Conservation (phyloP, 495 filamentous ascomycete species). For the Tuber umbilicatum region DNA sequence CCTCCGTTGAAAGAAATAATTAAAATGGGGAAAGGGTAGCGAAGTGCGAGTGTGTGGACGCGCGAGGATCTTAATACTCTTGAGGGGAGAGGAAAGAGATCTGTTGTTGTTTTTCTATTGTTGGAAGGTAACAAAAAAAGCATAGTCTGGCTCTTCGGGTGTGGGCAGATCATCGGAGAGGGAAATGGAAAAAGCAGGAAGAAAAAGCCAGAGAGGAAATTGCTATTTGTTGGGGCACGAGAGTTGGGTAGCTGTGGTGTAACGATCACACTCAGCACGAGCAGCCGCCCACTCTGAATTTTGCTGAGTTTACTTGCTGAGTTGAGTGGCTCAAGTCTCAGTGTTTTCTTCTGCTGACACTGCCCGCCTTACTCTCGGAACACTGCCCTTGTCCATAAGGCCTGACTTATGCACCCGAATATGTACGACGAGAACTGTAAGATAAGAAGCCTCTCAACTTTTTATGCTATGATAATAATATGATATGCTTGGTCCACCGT, state of each 20-base stretch:
- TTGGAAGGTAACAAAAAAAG: neutral
- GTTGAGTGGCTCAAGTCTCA: neutral
- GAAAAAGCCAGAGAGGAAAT: neutral
- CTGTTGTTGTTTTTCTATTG: conserved; percentile 6
- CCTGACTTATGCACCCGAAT: neutral
- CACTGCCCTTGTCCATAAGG: neutral
- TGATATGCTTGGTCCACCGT: neutral
- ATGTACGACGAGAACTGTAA: neutral
- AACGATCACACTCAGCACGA: neutral
- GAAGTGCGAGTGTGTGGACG: neutral
- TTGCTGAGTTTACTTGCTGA: neutral
- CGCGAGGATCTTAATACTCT: neutral
- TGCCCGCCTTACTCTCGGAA: neutral
- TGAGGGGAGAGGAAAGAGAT: conserved; percentile 1
- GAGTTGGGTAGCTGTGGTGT: neutral
- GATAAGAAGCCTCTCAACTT: neutral
- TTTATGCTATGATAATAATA: too few species aligned
- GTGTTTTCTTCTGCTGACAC: neutral
- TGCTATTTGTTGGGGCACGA: neutral
- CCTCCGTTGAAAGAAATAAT: neutral
- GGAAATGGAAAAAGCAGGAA: neutral
- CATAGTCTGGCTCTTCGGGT: neutral
- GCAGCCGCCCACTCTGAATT: neutral
- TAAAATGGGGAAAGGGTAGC: neutral
- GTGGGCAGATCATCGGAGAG: conserved; percentile 5